These are phyloP conservation scores for Phycomyces blakesleeanus DNA, from an alignment of 192 early-diverging fungal species.

Conservation along the genomic window DNA sequence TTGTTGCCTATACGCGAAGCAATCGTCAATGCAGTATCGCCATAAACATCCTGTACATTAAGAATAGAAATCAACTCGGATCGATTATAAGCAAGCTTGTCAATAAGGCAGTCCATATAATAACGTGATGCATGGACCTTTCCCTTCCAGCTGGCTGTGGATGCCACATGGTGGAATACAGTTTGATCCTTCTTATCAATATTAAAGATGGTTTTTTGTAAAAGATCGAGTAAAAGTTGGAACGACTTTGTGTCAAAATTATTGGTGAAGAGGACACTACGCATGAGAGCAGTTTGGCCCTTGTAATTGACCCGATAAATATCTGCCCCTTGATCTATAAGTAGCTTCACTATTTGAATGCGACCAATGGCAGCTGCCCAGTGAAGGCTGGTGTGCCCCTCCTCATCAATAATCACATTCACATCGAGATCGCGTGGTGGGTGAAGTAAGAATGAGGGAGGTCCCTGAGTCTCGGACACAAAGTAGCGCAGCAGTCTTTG, in stretches of 20 bases:
- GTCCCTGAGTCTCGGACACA: conserved; percentile 15
- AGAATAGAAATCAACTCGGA: conserved; percentile 78
- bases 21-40: conserved; percentile 75
- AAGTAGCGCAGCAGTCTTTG: conserved; percentile 27
- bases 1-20: conserved; percentile 57
- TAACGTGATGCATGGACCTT: conserved; percentile 74
- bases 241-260: conserved; percentile 85
- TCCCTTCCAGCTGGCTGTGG: conserved; percentile 64
- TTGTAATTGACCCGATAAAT: conserved; percentile 68
- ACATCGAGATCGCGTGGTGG: conserved; percentile 75
- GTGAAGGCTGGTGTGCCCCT: conserved; percentile 90
- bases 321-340: conserved; percentile 76
- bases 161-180: conserved; percentile 87
- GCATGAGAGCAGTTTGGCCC: conserved; percentile 89
- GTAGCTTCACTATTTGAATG: conserved; percentile 64
- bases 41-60: conserved; percentile 75
- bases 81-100: conserved; percentile 59
- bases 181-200: conserved; percentile 80
- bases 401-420: conserved; percentile 87
- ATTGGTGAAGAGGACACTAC: conserved; percentile 86
- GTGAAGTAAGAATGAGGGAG: conserved; percentile 16
- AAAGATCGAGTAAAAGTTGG: conserved; percentile 61
- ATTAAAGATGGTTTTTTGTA: conserved; percentile 71
- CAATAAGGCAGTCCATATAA: conserved; percentile 85
- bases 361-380: conserved; percentile 93